Evolutionary conservation across 2,329 filamentous ascomycete species (phyloP), one percentile per base, ranked within the genome.

Genomic region (Aspergillus luchuensis): DNA sequence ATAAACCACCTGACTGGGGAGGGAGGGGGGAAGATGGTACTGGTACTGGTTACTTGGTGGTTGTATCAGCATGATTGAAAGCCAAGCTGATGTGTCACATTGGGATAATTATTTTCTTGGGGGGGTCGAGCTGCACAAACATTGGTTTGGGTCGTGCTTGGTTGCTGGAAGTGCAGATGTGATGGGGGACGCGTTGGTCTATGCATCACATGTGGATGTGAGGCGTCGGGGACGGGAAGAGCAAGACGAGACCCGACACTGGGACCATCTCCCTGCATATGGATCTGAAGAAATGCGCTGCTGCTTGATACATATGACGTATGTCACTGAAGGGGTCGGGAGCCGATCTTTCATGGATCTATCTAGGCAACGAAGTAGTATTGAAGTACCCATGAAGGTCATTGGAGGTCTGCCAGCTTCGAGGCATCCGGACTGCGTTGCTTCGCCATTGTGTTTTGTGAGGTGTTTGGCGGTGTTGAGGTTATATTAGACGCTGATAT

Each of bases 191-290:
- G 11, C 17, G 21, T 15, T 30, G 25, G 47, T 50, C 47, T 50
- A 50, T 50, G 47, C 47, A 50, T 50, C 47, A 50, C 47, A 50
- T 50, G 47, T 50, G 30, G 47, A 36, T 36, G 47, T 50, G 47
- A 50, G 47, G 47, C 47, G 47, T 33, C 47, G 25, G 23, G 25
- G 47, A 25, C 23, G 47, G 23, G n/a, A 36, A 36, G 33, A 36
- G 10, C 33, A 36, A 36, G 33, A 30, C 25, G 15, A 17, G 25
- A 50, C 23, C 47, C 28, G 15, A 50, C 15, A 50, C 47, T 50
- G 25, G n/a, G n/a, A 5, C 25, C 25, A 33, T 15, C 47, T 17
- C 25, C 47, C 47, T 50, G 47, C 47, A 50, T 50, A 50, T 17
- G 47, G 47, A 50, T 50, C 47, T 50, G 25, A 50, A 49, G 47